Conservation (phyloP, 352 stramenopile species). For the Thraustotheca clavata region DNA sequence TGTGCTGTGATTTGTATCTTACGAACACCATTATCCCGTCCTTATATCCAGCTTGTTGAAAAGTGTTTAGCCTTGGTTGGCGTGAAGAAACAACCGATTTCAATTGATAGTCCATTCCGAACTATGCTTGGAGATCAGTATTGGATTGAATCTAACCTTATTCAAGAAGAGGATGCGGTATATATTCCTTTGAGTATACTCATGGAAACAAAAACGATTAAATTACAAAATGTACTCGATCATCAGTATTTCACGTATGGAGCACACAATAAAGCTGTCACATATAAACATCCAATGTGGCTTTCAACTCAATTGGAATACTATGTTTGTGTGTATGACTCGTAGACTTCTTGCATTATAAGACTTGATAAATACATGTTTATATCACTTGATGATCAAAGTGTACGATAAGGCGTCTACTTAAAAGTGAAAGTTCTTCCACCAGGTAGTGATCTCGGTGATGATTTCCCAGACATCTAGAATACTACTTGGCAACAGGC, state of each 20-base stretch:
- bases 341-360: no score
- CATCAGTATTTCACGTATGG: constrained; percentile 3
- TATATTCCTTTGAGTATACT: neutral
- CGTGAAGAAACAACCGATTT: neutral
- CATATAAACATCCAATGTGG: neutral
- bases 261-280: neutral
- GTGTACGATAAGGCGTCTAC: no score
- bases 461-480: neutral
- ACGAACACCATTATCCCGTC: neutral
- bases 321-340: neutral
- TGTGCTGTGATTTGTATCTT: neutral
- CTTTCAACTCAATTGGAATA: neutral
- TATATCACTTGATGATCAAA: no score
- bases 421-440: no score
- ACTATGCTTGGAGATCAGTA: constrained; percentile 1
- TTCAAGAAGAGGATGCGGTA: neutral
- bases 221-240: neutral
- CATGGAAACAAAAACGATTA: neutral
- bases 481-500: constrained; percentile 6
- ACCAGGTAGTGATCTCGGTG: neutral
- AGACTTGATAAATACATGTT: no score
- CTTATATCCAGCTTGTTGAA: neutral
- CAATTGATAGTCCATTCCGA: neutral
- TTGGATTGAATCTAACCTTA: neutral
- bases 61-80: neutral